These are phyloP conservation scores for Calonectria pauciramosa DNA, from an alignment of 2,329 filamentous ascomycete species.

Conservation along the genomic window DNA sequence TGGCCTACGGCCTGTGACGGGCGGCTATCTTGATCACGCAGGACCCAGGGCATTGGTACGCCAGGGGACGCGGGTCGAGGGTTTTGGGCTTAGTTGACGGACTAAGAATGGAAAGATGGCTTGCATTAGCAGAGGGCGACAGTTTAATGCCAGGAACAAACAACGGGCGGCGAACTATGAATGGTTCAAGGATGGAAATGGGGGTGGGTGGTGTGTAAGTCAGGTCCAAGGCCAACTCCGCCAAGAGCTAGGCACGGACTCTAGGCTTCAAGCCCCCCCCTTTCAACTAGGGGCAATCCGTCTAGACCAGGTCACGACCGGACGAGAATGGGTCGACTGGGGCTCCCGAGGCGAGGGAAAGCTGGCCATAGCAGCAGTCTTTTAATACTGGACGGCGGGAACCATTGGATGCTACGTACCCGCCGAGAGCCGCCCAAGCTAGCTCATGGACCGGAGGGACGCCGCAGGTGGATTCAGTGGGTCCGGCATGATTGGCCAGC, in stretches of 20 bases:
- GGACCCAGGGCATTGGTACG: constrained; percentile 18
- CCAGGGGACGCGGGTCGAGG: neutral
- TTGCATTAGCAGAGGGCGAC: constrained; percentile 10
- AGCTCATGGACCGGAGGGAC: neutral
- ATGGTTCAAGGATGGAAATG: constrained; percentile 1
- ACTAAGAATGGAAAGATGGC: constrained; percentile 16
- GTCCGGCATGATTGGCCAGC: constrained; percentile 37
- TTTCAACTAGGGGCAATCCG: neutral
- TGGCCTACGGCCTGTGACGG: neutral
- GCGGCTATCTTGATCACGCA: constrained; percentile 23
- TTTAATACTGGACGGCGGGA: neutral
- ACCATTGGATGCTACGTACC: constrained; percentile 26
- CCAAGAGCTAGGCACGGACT: neutral
- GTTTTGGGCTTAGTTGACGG: no score
- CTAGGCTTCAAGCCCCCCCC: neutral
- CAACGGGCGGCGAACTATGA: neutral
- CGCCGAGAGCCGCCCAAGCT: constrained; percentile 17
- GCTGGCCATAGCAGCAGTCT: neutral
- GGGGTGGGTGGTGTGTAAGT: neutral
- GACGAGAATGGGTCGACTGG: constrained; percentile 25
- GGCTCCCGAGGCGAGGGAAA: constrained; percentile 2
- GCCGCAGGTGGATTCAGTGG: constrained; percentile 41
- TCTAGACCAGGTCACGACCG: neutral
- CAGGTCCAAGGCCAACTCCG: neutral
- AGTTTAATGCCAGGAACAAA: constrained; percentile 7